Evolutionary conservation across 495 filamentous ascomycete genomes (phyloP), one percentile per base, ranked within the genome.

Genomic region (Neohortaea acidophila): DNA sequence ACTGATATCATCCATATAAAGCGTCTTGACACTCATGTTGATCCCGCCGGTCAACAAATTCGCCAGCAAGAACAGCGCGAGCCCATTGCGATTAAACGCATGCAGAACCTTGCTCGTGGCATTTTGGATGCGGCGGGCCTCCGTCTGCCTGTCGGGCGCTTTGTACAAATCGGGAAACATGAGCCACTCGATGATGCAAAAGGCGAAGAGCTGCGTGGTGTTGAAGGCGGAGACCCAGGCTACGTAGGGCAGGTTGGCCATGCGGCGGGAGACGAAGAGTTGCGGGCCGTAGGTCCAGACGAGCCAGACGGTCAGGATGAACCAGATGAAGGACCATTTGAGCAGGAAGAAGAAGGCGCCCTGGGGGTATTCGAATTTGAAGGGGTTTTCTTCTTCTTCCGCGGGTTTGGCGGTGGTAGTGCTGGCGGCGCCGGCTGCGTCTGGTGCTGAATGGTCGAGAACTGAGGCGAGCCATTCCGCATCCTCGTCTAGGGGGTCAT

Each of bases 241-340:
- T 22, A 94, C 62, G 52, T 99, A 99, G 0, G 89, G 85, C 37
- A 94, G 72, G 52, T 96, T 96, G 7, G 89, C 89, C 13, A 99
- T 60, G 9, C 89, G 74, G 21, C 89, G 76, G 3, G 89, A 96
- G 4, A 94, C 83, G 2, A 62, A 63, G 15, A 93, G 63, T 3
- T 71, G 73, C 15, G 78, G 63, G 8, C 83, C 85, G 40, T 79
- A 72, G 2, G 63, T 81, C 30, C 70, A 70, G 15, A 77, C 81
- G 11, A 72, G 67, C 33, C 80, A 51, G 18, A 67, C 60, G 51
- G 80, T 92, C 1, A 91, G 60, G 1, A 59, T 49, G 6, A 62
- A 65, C 83, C 84, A 94, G 38, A 72, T 60, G 6, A 59, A 38
- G 11, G 70, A 67, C 69, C 77, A 81, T 0, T 60, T 53, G 0